Conservation (phyloP, 371 early-diverging fungal genomes). For the Mortierella sp. region DNA sequence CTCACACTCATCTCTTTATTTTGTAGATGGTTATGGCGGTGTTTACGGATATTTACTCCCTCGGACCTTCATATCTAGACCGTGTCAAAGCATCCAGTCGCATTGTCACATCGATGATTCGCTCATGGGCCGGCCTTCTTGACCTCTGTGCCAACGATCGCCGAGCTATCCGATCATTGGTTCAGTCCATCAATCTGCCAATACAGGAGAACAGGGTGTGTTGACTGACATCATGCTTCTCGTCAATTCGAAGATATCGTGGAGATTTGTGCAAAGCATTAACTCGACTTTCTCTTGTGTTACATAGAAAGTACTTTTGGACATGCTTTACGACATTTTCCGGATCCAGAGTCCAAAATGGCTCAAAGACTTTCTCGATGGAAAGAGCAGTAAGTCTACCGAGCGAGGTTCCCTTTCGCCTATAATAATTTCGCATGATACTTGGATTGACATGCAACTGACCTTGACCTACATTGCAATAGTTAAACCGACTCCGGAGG, state of each 20-base stretch:
- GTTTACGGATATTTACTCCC: conserved; percentile 82
- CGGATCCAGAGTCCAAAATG: conserved; percentile 78
- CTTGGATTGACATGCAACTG: background rate
- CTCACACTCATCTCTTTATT: background rate
- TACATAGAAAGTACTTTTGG: conserved; percentile 77
- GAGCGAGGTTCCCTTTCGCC: background rate
- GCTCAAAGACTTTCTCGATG: conserved; percentile 49
- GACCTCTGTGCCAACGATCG: conserved; percentile 83
- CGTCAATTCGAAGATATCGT: background rate
- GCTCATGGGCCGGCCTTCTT: conserved; percentile 85
- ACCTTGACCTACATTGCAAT: background rate
- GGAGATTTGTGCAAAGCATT: background rate
- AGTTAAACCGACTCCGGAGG: conserved; percentile 50
- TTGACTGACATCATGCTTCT: background rate
- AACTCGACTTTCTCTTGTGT: background rate
- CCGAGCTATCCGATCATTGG: conserved; percentile 80
- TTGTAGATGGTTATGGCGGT: conserved; percentile 80
- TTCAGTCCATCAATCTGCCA: conserved; percentile 82
- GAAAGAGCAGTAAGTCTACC: conserved; percentile 39
- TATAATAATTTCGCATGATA: background rate
- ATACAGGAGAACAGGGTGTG: conserved; percentile 83
- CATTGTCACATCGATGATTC: conserved; percentile 74
- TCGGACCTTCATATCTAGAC: conserved; percentile 74
- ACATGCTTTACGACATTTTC: conserved; percentile 86
- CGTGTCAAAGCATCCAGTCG: conserved; percentile 74